Evolutionary conservation across 1,139 yeast species (phyloP).

Genomic region (Candida glucosophila): DNA sequence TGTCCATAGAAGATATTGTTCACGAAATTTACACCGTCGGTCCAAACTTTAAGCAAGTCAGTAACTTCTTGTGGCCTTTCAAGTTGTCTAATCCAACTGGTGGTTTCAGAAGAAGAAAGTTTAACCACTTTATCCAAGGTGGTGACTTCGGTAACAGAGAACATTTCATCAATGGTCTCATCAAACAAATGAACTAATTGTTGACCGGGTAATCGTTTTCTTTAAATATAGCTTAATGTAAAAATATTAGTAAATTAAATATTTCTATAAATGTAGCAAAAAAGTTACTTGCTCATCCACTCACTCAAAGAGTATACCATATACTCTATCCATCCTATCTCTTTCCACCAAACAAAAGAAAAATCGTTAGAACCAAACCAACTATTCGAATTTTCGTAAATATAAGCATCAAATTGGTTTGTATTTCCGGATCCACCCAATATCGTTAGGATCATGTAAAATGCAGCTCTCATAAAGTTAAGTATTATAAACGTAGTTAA

Average conservation of each 20-base stretch:
- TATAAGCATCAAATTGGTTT: slow-evolving; percentile 3
- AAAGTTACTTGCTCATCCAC: slow-evolving; percentile 10
- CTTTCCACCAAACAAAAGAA: slow-evolving; percentile 26
- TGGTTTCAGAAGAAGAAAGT: slow-evolving; percentile 99
- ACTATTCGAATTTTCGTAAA: slow-evolving; percentile 13
- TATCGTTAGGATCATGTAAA: slow-evolving; percentile 8
- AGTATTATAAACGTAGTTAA: slow-evolving; percentile 14
- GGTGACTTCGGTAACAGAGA: slow-evolving; percentile 99
- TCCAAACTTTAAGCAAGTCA: slow-evolving; percentile 99
- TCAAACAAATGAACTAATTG: slow-evolving; percentile 88
- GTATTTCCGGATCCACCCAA: slow-evolving; percentile 2
- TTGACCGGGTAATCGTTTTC: slow-evolving; percentile 11
- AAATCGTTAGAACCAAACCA: slow-evolving; percentile 5
- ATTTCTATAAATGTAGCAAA: slow-evolving; percentile 4
- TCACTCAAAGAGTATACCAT: slow-evolving; percentile 16
- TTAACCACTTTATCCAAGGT: slow-evolving; percentile 99
- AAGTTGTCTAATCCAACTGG: slow-evolving; percentile 98
- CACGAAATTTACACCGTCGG: slow-evolving; percentile 99
- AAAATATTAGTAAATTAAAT: slow-evolving; percentile 2
- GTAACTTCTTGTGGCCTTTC: slow-evolving; percentile 99
- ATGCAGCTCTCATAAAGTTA: slow-evolving; percentile 10
- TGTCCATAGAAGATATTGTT: slow-evolving; percentile 93
- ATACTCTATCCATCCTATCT: slow-evolving; percentile 25
- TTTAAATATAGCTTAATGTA: slow-evolving; percentile 6
- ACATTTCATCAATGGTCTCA: slow-evolving; percentile 94